Base-by-base conservation (phyloP, 2,329 filamentous ascomycete genomes). In the Claviceps sp. region DNA sequence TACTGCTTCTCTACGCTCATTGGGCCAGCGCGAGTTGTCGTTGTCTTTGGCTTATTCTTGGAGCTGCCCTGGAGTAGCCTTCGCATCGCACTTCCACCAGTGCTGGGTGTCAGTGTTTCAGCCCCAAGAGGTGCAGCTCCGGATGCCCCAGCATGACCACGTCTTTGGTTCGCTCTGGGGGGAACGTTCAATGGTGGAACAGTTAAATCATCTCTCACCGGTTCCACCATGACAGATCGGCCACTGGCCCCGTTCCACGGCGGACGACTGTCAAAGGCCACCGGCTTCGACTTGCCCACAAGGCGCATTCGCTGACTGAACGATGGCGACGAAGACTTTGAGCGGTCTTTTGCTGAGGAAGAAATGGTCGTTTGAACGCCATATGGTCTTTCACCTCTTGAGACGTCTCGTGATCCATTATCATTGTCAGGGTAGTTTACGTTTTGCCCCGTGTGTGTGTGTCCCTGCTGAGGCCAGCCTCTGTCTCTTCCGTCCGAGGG, bases 181-280 rank as follows among this genome's bases (percentile, higher is more conserved):
- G 76, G 74, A 52, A 84, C 70, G 55, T 68, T 75, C 43, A 85
- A 66, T n/a, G 81, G 78, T 53, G 75, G 68, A 14, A 75, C 76
- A 54, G 72, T 68, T 43, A 69, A 70, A 39, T 79, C 78, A 61
- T 87, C 83, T 60, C 72, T 75, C 40, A 87, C 75, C 3, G 84
- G 81, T 45, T 76, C 74, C 38, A 86, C 76, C 52, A 87, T 73
- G 39, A 77, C 72, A 43, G 75, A 75, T 57, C 85, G 78, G 30
- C 86, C 86, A 62, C 82, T 88, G 40, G 81, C 80, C 17, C 85
- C 85, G 59, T 82, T 83, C 86, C 86, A 89, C 53, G 81, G 74
- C 5, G 81, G 80, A 22, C 74, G 71, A 50, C 62, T 70, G 26
- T 74, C 70, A 50, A 71, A 30, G 55, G 59, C 63, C 56, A 59